A percentile compares a stretch with the other conserved stretches of the same genome.
These are phyloP conservation scores for Beauveria sp. DNA, from an alignment of 2,329 filamentous ascomycete genomes.

Conservation along the genomic window DNA sequence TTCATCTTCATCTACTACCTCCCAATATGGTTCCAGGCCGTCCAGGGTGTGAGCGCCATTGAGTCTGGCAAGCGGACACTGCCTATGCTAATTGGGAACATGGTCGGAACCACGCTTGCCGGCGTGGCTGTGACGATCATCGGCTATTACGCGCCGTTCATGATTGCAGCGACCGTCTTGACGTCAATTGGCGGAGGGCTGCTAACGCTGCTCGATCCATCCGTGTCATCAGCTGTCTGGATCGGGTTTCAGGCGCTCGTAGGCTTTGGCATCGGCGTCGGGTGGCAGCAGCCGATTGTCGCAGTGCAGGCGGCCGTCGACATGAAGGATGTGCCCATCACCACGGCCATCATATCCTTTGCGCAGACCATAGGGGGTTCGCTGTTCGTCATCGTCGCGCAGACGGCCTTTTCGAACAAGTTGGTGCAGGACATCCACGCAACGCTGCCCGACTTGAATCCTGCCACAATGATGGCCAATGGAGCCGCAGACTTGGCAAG, in stretches of 20 bases:
- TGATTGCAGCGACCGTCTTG: constrained; percentile 29
- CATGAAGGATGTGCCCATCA: constrained; percentile 32
- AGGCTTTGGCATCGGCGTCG: constrained; percentile 31
- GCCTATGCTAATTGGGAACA: constrained; percentile 30
- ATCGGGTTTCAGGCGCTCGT: constrained; percentile 36
- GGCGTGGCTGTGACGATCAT: constrained; percentile 28
- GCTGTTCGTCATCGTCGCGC: constrained; percentile 1
- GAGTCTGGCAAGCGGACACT: constrained; percentile 34
- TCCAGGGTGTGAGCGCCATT: constrained; percentile 31
- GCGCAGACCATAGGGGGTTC: not conserved
- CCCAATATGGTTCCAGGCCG: constrained; percentile 40
- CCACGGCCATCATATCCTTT: constrained; percentile 34
- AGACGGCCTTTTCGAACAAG: constrained; percentile 3
- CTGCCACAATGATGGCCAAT: not conserved
- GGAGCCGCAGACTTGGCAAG: not conserved
- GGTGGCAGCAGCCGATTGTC: constrained; percentile 32
- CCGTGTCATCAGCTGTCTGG: constrained; percentile 30
- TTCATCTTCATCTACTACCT: constrained; percentile 30
- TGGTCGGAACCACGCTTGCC: constrained; percentile 26
- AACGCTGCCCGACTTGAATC: not conserved
- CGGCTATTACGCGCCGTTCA: constrained; percentile 39
- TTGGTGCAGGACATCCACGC: not conserved
- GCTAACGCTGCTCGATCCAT: constrained; percentile 31
- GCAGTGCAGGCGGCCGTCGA: constrained; percentile 32
- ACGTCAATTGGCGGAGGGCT: constrained; percentile 32